Evolutionary conservation across 2,329 filamentous ascomycete species (phyloP).

Genomic region (Colletotrichum neosansevieriae): DNA sequence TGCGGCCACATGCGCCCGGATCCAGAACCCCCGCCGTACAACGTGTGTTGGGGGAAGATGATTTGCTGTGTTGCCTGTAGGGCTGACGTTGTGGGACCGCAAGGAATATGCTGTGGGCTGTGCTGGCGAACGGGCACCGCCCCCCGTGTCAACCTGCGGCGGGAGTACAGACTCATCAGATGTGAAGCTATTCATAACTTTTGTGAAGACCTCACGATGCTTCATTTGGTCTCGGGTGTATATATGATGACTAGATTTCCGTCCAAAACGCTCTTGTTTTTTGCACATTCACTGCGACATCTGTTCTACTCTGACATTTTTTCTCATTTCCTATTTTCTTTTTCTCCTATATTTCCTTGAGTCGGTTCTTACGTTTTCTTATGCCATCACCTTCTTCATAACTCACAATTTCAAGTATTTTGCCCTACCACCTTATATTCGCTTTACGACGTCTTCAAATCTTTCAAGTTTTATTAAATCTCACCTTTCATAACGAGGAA

Average conservation of each 20-base stretch:
- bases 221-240: neutral
- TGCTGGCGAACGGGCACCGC: slow-evolving; percentile 1
- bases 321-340: too few relatives aligned
- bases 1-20: neutral
- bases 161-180: neutral
- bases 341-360: too few relatives aligned
- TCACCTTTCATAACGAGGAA: too few relatives aligned
- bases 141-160: neutral
- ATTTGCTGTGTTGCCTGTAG: neutral
- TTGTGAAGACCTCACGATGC: neutral
- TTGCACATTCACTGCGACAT: too few relatives aligned
- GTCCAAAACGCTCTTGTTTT: too few relatives aligned
- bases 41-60: neutral
- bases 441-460: too few relatives aligned
- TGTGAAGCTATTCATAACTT: slow-evolving; percentile 6
- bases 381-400: too few relatives aligned
- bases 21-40: neutral
- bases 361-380: too few relatives aligned
- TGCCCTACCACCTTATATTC: too few relatives aligned
- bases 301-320: too few relatives aligned
- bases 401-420: too few relatives aligned
- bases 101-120: neutral
- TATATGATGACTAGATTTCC: neutral
- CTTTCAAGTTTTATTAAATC: too few relatives aligned
- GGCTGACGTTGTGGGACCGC: slow-evolving; percentile 18